These are phyloP conservation scores for Wallacemonas sp. DNA, from an alignment of 208 protist species.

Conservation along the genomic window DNA sequence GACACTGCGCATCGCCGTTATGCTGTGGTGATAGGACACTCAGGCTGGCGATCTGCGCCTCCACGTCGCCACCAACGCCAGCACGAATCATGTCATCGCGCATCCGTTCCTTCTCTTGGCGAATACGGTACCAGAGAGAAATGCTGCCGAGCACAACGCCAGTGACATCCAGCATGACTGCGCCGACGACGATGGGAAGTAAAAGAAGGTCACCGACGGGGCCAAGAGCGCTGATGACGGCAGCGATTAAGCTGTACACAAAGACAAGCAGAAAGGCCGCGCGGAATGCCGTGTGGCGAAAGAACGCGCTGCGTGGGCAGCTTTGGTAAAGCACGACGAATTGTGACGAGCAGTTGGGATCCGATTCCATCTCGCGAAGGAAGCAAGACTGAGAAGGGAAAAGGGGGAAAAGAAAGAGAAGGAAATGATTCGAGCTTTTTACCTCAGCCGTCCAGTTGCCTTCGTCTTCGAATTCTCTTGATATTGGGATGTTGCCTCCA, in stretches of 20 bases:
- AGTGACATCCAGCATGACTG: neutral
- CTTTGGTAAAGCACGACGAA: conserved; percentile 13
- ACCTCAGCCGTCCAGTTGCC: no score
- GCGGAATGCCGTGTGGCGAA: conserved; percentile 3
- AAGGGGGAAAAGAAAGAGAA: no score
- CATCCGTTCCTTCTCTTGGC: conserved; percentile 3
- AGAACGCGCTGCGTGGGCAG: neutral
- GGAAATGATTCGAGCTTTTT: no score
- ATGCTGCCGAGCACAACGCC: neutral
- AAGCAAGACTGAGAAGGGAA: neutral
- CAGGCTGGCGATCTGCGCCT: neutral
- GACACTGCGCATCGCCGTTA: neutral
- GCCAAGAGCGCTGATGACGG: neutral
- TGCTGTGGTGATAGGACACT: neutral
- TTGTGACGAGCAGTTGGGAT: neutral
- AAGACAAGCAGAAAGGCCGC: neutral
- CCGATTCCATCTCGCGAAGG: neutral
- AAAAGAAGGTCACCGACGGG: neutral
- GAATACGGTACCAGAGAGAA: neutral
- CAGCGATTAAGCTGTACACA: neutral
- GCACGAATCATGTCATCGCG: conserved; percentile 6
- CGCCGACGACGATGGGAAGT: neutral
- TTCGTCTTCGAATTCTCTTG: no score
- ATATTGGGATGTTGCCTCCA: no score
- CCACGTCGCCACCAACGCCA: neutral